Evolutionary conservation across 2,329 filamentous ascomycete species (phyloP).

Genomic region (Ophiostoma perfectum): DNA sequence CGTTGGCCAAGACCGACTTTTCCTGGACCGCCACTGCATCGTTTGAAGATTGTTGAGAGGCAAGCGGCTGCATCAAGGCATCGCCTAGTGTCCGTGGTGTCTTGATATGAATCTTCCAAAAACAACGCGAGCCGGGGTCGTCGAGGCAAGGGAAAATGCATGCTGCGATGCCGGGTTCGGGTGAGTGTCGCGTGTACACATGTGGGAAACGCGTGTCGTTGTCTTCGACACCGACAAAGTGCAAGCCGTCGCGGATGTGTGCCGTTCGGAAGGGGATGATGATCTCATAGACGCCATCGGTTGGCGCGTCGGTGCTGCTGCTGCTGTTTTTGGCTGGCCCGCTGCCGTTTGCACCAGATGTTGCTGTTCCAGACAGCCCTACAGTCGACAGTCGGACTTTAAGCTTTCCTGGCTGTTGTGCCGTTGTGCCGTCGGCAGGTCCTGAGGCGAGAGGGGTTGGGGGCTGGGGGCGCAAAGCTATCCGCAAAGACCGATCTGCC

Average conservation of each 20-base stretch:
- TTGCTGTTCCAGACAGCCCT: not conserved
- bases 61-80: constrained; percentile 50
- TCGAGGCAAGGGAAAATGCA: constrained; percentile 93
- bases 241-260: constrained; percentile 75
- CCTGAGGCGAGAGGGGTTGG: constrained; percentile 19
- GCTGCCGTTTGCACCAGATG: constrained; percentile 6
- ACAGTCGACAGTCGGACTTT: constrained; percentile 23
- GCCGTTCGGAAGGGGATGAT: constrained; percentile 71
- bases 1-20: not conserved
- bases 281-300: constrained; percentile 36
- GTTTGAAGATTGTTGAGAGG: constrained; percentile 25
- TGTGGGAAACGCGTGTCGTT: constrained; percentile 82
- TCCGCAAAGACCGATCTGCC: constrained; percentile 47
- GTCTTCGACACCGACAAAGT: constrained; percentile 81
- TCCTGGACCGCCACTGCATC: constrained; percentile 26
- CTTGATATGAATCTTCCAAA: constrained; percentile 84
- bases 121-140: constrained; percentile 66
- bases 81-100: constrained; percentile 84
- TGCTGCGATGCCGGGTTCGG: constrained; percentile 71
- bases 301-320: constrained; percentile 17
- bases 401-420: constrained; percentile 19
- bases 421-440: not conserved
- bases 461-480: constrained; percentile 36
- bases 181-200: constrained; percentile 78
- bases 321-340: not conserved